Evolutionary conservation across 164 flowering plant species (phyloP).

Genomic region (Vitis rupestris): DNA sequence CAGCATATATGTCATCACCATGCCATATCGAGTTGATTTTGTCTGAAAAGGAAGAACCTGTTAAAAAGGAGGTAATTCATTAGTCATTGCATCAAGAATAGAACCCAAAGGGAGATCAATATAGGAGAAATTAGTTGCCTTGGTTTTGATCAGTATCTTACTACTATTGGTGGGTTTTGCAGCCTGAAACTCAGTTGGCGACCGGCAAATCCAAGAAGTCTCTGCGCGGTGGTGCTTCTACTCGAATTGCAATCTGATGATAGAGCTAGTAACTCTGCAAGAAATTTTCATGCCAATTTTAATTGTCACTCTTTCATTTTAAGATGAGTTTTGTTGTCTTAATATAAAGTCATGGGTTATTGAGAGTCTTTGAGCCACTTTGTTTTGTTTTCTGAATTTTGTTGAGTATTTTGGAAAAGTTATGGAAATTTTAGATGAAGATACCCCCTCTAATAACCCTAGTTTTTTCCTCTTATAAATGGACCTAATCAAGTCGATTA

Average conservation of each 20-base stretch:
- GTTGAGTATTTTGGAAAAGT: too few species aligned
- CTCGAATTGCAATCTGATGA: constrained; percentile 22
- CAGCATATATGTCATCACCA: constrained; percentile 95
- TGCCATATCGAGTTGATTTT: constrained; percentile 89
- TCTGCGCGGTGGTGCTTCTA: constrained; percentile 55
- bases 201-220: constrained; percentile 52
- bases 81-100: not conserved
- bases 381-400: too few species aligned
- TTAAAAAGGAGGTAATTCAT: constrained; percentile 73
- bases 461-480: too few species aligned
- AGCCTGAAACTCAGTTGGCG: constrained; percentile 79
- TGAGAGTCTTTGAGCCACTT: too few species aligned
- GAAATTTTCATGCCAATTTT: not conserved
- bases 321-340: too few species aligned
- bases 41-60: constrained; percentile 88
- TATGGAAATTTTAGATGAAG: too few species aligned
- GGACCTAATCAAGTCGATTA: too few species aligned
- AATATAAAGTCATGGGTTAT: too few species aligned
- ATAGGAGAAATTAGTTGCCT: too few species aligned
- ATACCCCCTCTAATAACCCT: too few species aligned
- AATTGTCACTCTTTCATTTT: too few species aligned
- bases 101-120: too few species aligned
- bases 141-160: not conserved
- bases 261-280: not conserved
- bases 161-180: constrained; percentile 22